These are phyloP conservation scores for Beta vulgaris DNA, from an alignment of 148 eudicot genomes.

Conservation along the genomic window DNA sequence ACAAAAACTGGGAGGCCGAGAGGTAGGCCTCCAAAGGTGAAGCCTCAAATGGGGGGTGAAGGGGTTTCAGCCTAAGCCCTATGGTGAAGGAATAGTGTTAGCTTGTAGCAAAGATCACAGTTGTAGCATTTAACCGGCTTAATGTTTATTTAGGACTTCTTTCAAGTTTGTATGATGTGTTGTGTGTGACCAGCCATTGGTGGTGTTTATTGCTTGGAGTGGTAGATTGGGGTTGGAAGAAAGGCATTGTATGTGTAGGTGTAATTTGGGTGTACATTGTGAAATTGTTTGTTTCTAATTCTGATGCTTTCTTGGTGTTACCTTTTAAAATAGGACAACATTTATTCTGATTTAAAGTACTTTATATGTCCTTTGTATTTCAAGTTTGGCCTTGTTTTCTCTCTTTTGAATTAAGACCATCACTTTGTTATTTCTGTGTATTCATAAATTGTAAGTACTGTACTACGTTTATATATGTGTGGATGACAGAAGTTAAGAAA, in stretches of 20 bases:
- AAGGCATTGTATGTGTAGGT: slow-evolving; percentile 24
- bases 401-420: background rate
- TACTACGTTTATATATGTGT: no score
- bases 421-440: background rate
- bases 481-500: no score
- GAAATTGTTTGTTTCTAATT: slow-evolving; percentile 21
- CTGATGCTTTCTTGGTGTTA: slow-evolving; percentile 14
- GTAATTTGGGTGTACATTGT: slow-evolving; percentile 34
- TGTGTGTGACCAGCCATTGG: slow-evolving; percentile 5
- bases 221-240: background rate
- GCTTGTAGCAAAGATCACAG: slow-evolving; percentile 18
- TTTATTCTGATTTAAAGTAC: slow-evolving; percentile 13
- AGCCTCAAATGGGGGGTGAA: slow-evolving; percentile 27
- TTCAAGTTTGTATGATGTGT: slow-evolving; percentile 12
- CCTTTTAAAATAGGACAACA: slow-evolving; percentile 18
- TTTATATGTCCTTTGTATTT: background rate
- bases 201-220: slow-evolving; percentile 5
- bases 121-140: slow-evolving; percentile 29
- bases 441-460: no score
- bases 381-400: background rate
- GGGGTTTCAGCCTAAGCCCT: slow-evolving; percentile 30
- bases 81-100: background rate
- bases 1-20: slow-evolving; percentile 29
- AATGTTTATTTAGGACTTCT: slow-evolving; percentile 1
- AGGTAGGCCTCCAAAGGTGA: slow-evolving; percentile 46